These are phyloP conservation scores for Osmozyma mogii DNA, from an alignment of 805 yeast species.

Conservation along the genomic window DNA sequence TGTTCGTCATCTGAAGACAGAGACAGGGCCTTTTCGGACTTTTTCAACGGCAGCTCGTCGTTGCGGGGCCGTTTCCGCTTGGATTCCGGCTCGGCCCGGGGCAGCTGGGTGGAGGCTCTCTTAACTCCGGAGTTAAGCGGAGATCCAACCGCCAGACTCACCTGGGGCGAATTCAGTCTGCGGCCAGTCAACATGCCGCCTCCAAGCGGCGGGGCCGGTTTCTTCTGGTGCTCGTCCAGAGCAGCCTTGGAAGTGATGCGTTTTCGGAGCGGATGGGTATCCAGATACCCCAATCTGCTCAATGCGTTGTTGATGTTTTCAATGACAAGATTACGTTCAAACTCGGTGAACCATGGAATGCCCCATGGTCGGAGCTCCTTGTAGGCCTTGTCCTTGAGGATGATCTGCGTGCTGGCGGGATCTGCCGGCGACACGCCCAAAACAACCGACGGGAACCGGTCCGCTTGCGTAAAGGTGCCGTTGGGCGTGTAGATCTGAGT, in stretches of 20 bases:
- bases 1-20: too few relatives aligned
- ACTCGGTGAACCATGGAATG: conserved; percentile 24
- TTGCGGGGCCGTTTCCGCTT: too few relatives aligned
- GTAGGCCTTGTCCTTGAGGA: conserved; percentile 34
- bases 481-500: conserved; percentile 20
- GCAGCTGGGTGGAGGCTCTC: too few relatives aligned
- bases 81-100: too few relatives aligned
- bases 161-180: too few relatives aligned
- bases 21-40: too few relatives aligned
- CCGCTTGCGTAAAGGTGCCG: conserved; percentile 23
- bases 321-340: conserved; percentile 24
- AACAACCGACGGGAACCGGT: conserved; percentile 15
- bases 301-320: conserved; percentile 30
- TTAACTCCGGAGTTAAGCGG: too few relatives aligned
- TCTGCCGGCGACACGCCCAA: conserved; percentile 6
- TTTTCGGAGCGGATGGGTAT: conserved; percentile 35
- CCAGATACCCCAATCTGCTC: conserved; percentile 34
- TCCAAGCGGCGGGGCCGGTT: too few relatives aligned
- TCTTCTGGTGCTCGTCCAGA: conserved; percentile 5
- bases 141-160: too few relatives aligned
- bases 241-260: conserved; percentile 16
- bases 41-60: too few relatives aligned
- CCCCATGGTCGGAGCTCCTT: conserved; percentile 33
- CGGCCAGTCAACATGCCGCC: too few relatives aligned
- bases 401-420: conserved; percentile 6